Percentiles rank a stretch among this genome's conserved stretches.
Evolutionary conservation across 2,329 filamentous ascomycete species (phyloP).

Genomic region (Claviceps paspali): DNA sequence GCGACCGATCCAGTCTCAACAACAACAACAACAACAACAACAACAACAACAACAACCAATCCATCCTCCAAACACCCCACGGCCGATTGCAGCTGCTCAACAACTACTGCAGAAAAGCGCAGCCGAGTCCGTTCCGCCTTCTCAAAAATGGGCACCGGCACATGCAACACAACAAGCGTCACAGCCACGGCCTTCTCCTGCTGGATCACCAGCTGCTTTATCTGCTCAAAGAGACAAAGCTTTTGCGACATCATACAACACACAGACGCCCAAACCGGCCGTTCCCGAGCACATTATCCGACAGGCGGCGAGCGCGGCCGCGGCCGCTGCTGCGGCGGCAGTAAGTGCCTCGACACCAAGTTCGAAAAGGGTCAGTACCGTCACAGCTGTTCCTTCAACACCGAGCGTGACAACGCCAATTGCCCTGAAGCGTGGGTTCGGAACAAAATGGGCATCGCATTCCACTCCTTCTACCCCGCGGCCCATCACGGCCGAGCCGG

Average conservation of each 20-base stretch:
- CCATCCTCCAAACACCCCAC: conserved; percentile 8
- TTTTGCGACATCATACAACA: conserved; percentile 14
- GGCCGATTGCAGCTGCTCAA: conserved; percentile 19
- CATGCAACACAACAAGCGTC: conserved; percentile 13
- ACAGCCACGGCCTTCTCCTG: conserved; percentile 10
- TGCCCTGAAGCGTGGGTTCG: conserved; percentile 22
- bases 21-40: conserved; percentile 10
- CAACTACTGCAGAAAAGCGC: conserved; percentile 12
- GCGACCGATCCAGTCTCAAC: conserved; percentile 18
- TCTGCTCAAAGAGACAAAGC: conserved; percentile 15
- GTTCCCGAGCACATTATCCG: conserved; percentile 27
- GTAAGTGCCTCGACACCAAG: conserved; percentile 11
- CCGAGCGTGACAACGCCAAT: conserved; percentile 16
- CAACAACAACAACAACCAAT: conserved; percentile 14
- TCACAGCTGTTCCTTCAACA: conserved; percentile 19
- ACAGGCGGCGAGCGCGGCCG: conserved; percentile 17
- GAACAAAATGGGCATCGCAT: conserved; percentile 43
- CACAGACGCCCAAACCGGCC: conserved; percentile 20
- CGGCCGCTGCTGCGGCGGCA: conserved; percentile 13
- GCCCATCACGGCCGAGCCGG: conserved; percentile 20
- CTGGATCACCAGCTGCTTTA: conserved; percentile 12
- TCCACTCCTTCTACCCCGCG: conserved; percentile 44
- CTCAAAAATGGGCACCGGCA: conserved; percentile 19
- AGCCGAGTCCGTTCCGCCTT: conserved; percentile 10
- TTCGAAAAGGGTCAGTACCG: conserved; percentile 16